These are phyloP conservation scores for Nissolia schottii DNA, from an alignment of 306 rosid genomes.

Conservation along the genomic window DNA sequence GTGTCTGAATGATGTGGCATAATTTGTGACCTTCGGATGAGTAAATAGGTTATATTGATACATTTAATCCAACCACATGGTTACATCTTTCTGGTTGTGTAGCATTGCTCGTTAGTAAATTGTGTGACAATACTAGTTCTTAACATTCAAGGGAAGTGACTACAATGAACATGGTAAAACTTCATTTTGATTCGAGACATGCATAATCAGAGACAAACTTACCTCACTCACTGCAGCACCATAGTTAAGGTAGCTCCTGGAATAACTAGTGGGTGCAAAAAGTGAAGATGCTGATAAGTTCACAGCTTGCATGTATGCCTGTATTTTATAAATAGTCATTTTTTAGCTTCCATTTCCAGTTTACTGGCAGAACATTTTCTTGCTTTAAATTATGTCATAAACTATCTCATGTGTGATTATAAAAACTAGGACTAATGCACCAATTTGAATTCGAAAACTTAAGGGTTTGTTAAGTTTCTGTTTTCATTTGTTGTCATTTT, in stretches of 20 bases:
- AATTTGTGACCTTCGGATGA: too few relatives aligned
- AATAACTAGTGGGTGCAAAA: constrained; percentile 40
- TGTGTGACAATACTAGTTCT: not conserved
- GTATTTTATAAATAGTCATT: constrained; percentile 20
- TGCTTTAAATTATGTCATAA: too few relatives aligned
- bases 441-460: not conserved
- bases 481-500: too few relatives aligned
- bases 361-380: too few relatives aligned
- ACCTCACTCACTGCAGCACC: constrained; percentile 93
- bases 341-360: not conserved
- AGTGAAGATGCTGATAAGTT: constrained; percentile 67
- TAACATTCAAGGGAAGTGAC: not conserved
- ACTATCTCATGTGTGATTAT: not conserved
- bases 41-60: too few relatives aligned
- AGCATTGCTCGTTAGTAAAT: too few relatives aligned
- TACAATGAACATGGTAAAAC: not conserved
- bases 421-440: not conserved
- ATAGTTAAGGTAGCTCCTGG: constrained; percentile 54
- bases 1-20: too few relatives aligned
- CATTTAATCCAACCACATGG: too few relatives aligned
- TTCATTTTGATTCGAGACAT: not conserved
- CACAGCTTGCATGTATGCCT: constrained; percentile 57
- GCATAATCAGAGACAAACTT: constrained; percentile 16
- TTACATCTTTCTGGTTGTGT: too few relatives aligned
- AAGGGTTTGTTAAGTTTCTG: too few relatives aligned